Evolutionary conservation across 306 rosid genomes (phyloP), one percentile per base, ranked within the genome.

Genomic region (Begonia peltatifolia): DNA sequence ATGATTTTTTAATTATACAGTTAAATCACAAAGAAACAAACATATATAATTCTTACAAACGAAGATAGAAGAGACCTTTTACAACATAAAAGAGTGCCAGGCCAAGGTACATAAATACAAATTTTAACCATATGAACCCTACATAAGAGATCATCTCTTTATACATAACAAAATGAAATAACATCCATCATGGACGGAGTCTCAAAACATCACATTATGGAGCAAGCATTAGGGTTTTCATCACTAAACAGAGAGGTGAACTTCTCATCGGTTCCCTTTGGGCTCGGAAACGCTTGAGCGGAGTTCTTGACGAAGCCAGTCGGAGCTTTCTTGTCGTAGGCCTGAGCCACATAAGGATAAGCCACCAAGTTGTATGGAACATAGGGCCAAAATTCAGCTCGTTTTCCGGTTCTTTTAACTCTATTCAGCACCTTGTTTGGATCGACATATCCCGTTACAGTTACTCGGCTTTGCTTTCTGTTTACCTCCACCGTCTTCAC

Each of bases 351-450:
- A 10, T 44, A 44, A 44, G 48, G 48, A 12, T 44, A 44, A 44
- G 48, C 48, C 48, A 44, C 48, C 48, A 44, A 44, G 6, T 44
- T 44, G 48, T 44, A 44, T n/a, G 48, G 48, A 44, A 44, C 48
- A 44, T 44, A 44, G 6, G 48, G 48, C 48, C 48, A 44, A 44
- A 44, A n/a, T 1, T 44, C 48, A 12, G 48, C 48, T n/a, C 48
- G 12, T n/a, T 44, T 44, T 44, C 48, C 48, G 0, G 48, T 44
- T 11, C 48, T 44, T 14, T 44, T 44, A 4, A 44, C 48, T 12
- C 14, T 44, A 2, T 44, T 44, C 14, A 44, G 14, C 48, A 44
- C 48, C 48, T 44, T 44, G 48, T 10, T 44, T 12, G 48, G 48
- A 3, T 44, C 48, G 5, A 44, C 48, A 6, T 44, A 44, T 6